phyloP scores from a whole-genome alignment of 257 asterid species.

The Paulownia fortunei region DNA sequence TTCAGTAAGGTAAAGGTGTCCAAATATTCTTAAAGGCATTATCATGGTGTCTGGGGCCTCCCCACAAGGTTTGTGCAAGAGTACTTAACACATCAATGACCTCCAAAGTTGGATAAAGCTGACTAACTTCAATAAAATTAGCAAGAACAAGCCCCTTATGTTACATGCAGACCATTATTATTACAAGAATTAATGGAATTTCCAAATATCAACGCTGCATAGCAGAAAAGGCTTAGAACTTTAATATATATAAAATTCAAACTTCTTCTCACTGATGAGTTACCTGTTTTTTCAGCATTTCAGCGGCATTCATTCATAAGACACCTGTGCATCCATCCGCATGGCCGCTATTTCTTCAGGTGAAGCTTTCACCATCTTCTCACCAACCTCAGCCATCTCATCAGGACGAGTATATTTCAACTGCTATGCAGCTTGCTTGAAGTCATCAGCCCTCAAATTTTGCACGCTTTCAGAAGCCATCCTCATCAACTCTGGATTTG shows the following conservation, averaged over 20 bases:
- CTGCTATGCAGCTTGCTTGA: slow-evolving; percentile 88
- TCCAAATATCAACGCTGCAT: no score
- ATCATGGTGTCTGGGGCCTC: neutral
- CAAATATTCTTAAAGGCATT: neutral
- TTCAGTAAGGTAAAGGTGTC: slow-evolving; percentile 1
- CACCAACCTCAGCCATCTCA: slow-evolving; percentile 87
- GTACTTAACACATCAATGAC: neutral
- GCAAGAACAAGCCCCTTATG: neutral
- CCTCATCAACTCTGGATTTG: slow-evolving; percentile 87
- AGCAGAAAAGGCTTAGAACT: slow-evolving; percentile 15
- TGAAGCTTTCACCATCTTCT: slow-evolving; percentile 91
- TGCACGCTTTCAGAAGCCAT: slow-evolving; percentile 99
- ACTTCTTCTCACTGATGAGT: slow-evolving; percentile 8
- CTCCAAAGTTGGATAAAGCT: neutral
- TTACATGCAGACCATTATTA: neutral
- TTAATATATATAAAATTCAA: neutral
- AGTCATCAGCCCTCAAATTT: slow-evolving; percentile 84
- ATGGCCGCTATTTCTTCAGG: slow-evolving; percentile 89
- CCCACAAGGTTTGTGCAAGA: slow-evolving; percentile 13
- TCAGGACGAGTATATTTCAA: slow-evolving; percentile 91
- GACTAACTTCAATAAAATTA: neutral
- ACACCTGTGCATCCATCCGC: slow-evolving; percentile 82
- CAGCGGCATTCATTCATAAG: slow-evolving; percentile 83
- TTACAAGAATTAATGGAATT: no score
- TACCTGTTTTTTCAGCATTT: slow-evolving; percentile 95